Conservation (phyloP, 495 filamentous ascomycete species). For the Viridothelium virens region DNA sequence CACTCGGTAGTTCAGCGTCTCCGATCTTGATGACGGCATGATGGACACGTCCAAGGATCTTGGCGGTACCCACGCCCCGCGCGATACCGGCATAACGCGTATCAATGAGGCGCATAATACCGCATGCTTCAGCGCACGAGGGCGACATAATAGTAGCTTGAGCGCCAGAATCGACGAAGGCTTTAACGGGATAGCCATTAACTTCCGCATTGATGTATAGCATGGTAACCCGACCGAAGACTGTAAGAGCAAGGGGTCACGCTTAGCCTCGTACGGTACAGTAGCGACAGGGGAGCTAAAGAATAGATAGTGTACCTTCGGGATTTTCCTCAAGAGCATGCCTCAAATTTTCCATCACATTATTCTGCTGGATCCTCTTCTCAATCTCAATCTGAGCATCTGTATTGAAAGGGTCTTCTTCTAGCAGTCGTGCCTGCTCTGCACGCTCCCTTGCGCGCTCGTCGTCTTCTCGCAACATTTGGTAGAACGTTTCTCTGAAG, state of each 20-base stretch:
- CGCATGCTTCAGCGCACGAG: constrained; percentile 76
- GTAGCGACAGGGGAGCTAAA: constrained; percentile 15
- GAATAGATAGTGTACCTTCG: constrained; percentile 56
- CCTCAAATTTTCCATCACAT: constrained; percentile 87
- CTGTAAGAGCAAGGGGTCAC: constrained; percentile 39
- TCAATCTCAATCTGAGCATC: constrained; percentile 90
- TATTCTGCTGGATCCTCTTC: constrained; percentile 90
- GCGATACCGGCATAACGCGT: constrained; percentile 84
- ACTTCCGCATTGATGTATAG: constrained; percentile 95
- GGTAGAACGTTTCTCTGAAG: constrained; percentile 62
- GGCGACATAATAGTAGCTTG: constrained; percentile 99
- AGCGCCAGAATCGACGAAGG: constrained; percentile 94
- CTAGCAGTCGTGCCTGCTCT: constrained; percentile 69
- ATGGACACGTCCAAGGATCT: constrained; percentile 90
- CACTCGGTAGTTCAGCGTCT: constrained; percentile 75
- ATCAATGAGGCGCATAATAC: constrained; percentile 96
- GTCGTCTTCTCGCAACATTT: constrained; percentile 58
- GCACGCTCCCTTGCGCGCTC: constrained; percentile 65
- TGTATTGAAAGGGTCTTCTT: constrained; percentile 84
- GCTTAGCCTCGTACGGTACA: not conserved
- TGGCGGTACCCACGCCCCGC: constrained; percentile 85
- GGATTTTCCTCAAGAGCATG: constrained; percentile 94
- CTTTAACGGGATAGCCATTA: constrained; percentile 84
- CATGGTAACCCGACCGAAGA: constrained; percentile 88
- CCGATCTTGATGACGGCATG: constrained; percentile 91